Percentiles rank a stretch among this genome's conserved stretches.
Evolutionary conservation across 1,284 basidiomycete genomes (phyloP).

Genomic region (Termitomyces sp.): DNA sequence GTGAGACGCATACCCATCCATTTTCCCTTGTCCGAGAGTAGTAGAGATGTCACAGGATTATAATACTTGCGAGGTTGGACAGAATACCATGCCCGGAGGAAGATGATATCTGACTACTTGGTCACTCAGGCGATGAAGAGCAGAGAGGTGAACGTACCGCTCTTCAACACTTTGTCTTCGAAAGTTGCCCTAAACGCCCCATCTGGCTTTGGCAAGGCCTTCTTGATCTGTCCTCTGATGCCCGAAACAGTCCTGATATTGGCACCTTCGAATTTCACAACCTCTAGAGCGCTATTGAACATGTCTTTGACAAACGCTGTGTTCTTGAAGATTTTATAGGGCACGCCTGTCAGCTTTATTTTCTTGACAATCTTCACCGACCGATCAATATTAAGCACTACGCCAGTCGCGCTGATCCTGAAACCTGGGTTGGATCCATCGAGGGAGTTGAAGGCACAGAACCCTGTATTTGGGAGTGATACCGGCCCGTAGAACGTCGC

Average conservation of each 20-base stretch:
- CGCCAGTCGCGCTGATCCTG: constrained; percentile 90
- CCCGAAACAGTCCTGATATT: constrained; percentile 94
- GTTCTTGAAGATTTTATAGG: constrained; percentile 98
- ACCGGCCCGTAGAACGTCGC: constrained; percentile 96
- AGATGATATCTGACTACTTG: constrained; percentile 74
- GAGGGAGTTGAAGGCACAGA: constrained; percentile 95
- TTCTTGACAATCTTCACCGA: constrained; percentile 98
- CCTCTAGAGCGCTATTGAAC: constrained; percentile 90
- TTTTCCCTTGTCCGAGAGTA: constrained; percentile 71
- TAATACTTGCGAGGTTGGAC: constrained; percentile 95
- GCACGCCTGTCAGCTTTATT: constrained; percentile 91
- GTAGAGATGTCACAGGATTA: constrained; percentile 91
- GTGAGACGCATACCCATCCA: constrained; percentile 97
- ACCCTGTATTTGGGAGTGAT: constrained; percentile 90
- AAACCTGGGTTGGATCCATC: constrained; percentile 68
- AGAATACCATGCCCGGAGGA: constrained; percentile 96
- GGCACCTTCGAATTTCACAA: constrained; percentile 98
- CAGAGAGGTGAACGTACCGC: constrained; percentile 53
- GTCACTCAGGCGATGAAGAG: not conserved
- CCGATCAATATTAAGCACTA: constrained; percentile 90
- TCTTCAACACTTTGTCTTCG: constrained; percentile 97
- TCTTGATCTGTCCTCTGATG: constrained; percentile 95
- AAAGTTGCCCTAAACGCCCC: constrained; percentile 96
- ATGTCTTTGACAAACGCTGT: constrained; percentile 98
- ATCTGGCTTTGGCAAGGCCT: constrained; percentile 89